Evolutionary conservation across 306 rosid species (phyloP), one percentile per base, ranked within the genome.

Genomic region (Ormosia semicastrata): DNA sequence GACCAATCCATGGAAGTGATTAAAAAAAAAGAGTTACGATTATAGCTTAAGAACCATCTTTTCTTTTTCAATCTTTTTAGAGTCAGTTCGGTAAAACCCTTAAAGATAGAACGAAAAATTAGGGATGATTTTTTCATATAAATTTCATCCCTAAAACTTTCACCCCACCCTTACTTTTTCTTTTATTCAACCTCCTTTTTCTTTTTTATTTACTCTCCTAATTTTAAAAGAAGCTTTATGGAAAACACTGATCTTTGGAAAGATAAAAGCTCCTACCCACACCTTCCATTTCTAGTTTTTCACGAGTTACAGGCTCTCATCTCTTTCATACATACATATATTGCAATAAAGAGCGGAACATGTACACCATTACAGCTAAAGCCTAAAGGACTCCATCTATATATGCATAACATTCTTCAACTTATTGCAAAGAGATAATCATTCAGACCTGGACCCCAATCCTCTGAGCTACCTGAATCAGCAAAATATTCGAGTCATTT

Each of bases 401-500:
- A 78, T 68, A 84, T 13, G 77, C 47, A 75, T 9, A 69, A 64
- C 87, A 72, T 82, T 77, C 34, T 84, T 80, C 83, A 66, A 84
- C 65, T 77, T 63, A 77, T 67, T 77, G 62, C 71, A 66, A 14
- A 39, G 17, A 46, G 64, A 57, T 7, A 10, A 39, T 58, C 73
- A 58, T 29, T 88, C 84, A 89, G 77, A 89, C 70, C 76, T 64
- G 81, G 36, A 91, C 90, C 30, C 97, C 95, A 34, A 93, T 86
- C 88, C 91, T 86, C 87, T 88, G 79, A 56, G 97, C 97, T 54
- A 93, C 93, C 97, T 95, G 92, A 83, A 79, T 78, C 80, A 82
- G 32, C 57, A 81, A 77, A 70, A 57, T 64, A 66, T 58, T 54
- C 36, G 13, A 62, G 81, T 73, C 76, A 76, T 65, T 67, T 7